Evolutionary conservation across 2,329 filamentous ascomycete species (phyloP).

Genomic region (Alternaria dauci): DNA sequence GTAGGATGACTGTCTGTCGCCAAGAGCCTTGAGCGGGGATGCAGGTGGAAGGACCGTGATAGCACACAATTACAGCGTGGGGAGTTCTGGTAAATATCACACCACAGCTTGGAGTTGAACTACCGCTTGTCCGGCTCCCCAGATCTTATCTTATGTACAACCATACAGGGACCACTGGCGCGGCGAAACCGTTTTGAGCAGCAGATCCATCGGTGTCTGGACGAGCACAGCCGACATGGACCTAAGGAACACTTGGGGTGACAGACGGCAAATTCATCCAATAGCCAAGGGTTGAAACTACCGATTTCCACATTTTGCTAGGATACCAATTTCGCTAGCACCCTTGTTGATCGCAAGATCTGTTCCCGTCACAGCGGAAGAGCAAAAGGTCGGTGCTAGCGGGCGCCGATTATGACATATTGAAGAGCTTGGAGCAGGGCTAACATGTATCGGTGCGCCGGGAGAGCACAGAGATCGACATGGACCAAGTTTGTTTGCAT

Average conservation of each 20-base stretch:
- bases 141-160: slow-evolving; percentile 20
- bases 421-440: slow-evolving; percentile 19
- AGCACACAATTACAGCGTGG: slow-evolving; percentile 10
- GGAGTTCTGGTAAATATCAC: slow-evolving; percentile 28
- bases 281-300: slow-evolving; percentile 12
- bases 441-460: slow-evolving; percentile 17
- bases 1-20: neutral
- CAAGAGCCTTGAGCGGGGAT: slow-evolving; percentile 4
- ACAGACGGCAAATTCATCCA: slow-evolving; percentile 11
- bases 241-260: slow-evolving; percentile 9
- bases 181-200: slow-evolving; percentile 13
- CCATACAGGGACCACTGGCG: slow-evolving; percentile 13
- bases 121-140: slow-evolving; percentile 34
- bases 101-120: slow-evolving; percentile 8
- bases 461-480: slow-evolving; percentile 26
- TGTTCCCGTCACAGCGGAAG: slow-evolving; percentile 20
- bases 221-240: slow-evolving; percentile 12
- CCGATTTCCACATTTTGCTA: slow-evolving; percentile 9
- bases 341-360: slow-evolving; percentile 12
- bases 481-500: slow-evolving; percentile 9
- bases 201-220: slow-evolving; percentile 11
- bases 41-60: slow-evolving; percentile 6
- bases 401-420: slow-evolving; percentile 37
- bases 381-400: slow-evolving; percentile 20
- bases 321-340: slow-evolving; percentile 10